Evolutionary conservation across 352 stramenopile genomes (phyloP).

Genomic region (Detonula confervacea): DNA sequence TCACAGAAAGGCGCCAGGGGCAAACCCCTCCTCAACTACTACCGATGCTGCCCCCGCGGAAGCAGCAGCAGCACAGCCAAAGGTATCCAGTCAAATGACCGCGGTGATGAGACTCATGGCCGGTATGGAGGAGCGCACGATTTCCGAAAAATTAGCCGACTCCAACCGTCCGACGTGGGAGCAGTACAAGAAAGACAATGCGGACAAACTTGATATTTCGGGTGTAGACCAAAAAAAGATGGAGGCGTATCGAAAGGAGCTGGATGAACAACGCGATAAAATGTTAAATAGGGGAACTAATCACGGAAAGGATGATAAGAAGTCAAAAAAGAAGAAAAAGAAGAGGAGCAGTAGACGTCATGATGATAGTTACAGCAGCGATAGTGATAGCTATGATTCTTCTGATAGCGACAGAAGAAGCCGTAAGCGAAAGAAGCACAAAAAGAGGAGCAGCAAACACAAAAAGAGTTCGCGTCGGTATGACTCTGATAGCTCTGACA

Average conservation of each 20-base stretch:
- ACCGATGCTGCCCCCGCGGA: conserved; percentile 39
- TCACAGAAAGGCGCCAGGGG: conserved; percentile 68
- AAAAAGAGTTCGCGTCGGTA: conserved; percentile 84
- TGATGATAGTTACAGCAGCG: conserved; percentile 67
- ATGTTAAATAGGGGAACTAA: conserved; percentile 86
- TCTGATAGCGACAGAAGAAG: conserved; percentile 54
- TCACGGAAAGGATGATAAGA: conserved; percentile 70
- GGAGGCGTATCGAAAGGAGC: conserved; percentile 91
- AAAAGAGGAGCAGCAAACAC: conserved; percentile 23
- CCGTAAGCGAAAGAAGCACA: conserved; percentile 86
- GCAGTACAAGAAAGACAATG: conserved; percentile 96
- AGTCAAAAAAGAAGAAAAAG: conserved; percentile 88
- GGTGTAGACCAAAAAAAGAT: conserved; percentile 91
- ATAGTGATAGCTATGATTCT: conserved; percentile 76
- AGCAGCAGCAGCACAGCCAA: conserved; percentile 58
- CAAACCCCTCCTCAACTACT: conserved; percentile 31
- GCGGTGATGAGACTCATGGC: conserved; percentile 93
- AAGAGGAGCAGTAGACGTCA: conserved; percentile 77
- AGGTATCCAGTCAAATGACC: conserved; percentile 88
- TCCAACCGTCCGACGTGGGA: conserved; percentile 94
- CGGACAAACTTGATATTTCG: conserved; percentile 91
- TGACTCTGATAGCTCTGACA: conserved; percentile 69
- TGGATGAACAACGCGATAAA: conserved; percentile 91
- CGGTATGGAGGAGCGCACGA: conserved; percentile 92
- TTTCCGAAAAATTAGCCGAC: conserved; percentile 92